These are phyloP conservation scores for Leccinum variabile DNA, from an alignment of 1,284 basidiomycete genomes.

Conservation along the genomic window DNA sequence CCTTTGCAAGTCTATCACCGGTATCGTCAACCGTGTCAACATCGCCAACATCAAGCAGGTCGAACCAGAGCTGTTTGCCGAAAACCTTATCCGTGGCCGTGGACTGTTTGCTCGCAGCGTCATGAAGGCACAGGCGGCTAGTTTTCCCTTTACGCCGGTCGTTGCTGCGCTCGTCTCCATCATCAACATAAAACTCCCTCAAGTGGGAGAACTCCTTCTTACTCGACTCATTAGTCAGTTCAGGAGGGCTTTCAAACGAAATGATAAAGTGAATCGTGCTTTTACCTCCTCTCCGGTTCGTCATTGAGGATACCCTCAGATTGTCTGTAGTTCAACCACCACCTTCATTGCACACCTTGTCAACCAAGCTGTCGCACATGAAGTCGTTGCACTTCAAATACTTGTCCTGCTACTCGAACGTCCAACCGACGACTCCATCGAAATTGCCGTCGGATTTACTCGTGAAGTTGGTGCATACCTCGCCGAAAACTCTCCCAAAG, in stretches of 20 bases:
- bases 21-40: conserved; percentile 99
- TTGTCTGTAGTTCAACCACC: conserved; percentile 90
- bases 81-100: conserved; percentile 89
- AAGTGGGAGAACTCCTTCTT: conserved; percentile 92
- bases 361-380: conserved; percentile 93
- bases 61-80: conserved; percentile 89
- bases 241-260: conserved; percentile 91
- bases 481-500: conserved; percentile 91
- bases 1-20: conserved; percentile 95
- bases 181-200: conserved; percentile 96
- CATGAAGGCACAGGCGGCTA: conserved; percentile 97
- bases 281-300: background rate
- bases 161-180: conserved; percentile 94
- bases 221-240: conserved; percentile 94
- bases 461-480: conserved; percentile 97
- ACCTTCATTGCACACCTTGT: conserved; percentile 97
- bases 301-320: conserved; percentile 44
- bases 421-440: conserved; percentile 97
- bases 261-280: conserved; percentile 80
- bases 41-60: conserved; percentile 96
- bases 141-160: conserved; percentile 96
- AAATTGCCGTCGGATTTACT: conserved; percentile 97
- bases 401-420: conserved; percentile 92
- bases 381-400: conserved; percentile 93
- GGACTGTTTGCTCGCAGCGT: conserved; percentile 91